Evolutionary conservation across 345 rosid species (phyloP).

Genomic region (Citrus unshiu): DNA sequence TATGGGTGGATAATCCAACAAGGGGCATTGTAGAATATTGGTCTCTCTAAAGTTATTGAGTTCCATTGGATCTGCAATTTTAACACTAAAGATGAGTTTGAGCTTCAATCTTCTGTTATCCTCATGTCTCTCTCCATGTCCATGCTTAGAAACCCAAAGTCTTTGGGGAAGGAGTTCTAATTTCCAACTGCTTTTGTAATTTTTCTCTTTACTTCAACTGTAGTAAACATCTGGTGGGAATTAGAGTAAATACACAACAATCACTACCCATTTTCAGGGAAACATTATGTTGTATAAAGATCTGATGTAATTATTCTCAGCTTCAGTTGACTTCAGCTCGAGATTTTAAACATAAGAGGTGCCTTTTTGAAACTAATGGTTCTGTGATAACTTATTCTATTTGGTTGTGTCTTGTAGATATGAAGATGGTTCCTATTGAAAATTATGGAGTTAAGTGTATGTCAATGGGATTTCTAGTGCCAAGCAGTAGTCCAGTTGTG

Average conservation of each 20-base stretch:
- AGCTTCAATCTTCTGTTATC: background rate
- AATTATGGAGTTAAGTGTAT: conserved; percentile 86
- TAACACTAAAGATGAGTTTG: background rate
- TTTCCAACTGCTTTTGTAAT: background rate
- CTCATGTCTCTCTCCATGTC: background rate
- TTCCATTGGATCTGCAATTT: background rate
- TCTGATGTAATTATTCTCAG: background rate
- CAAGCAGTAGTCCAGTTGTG: conserved; percentile 80
- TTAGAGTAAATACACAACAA: background rate
- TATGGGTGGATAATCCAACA: background rate
- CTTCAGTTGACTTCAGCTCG: background rate
- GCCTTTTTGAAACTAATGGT: background rate
- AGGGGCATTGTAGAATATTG: background rate
- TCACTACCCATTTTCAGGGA: background rate
- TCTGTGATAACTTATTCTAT: background rate
- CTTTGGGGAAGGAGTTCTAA: background rate
- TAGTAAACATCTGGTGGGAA: background rate
- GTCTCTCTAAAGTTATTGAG: conserved; percentile 1
- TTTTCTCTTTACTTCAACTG: background rate
- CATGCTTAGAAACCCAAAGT: background rate
- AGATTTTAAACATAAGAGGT: background rate
- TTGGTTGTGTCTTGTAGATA: conserved; percentile 35
- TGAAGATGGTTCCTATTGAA: conserved; percentile 88
- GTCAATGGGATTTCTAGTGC: conserved; percentile 95
- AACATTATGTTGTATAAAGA: background rate